Evolutionary conservation across 148 eudicot species (phyloP).

Genomic region (Arctostaphylos glauca): DNA sequence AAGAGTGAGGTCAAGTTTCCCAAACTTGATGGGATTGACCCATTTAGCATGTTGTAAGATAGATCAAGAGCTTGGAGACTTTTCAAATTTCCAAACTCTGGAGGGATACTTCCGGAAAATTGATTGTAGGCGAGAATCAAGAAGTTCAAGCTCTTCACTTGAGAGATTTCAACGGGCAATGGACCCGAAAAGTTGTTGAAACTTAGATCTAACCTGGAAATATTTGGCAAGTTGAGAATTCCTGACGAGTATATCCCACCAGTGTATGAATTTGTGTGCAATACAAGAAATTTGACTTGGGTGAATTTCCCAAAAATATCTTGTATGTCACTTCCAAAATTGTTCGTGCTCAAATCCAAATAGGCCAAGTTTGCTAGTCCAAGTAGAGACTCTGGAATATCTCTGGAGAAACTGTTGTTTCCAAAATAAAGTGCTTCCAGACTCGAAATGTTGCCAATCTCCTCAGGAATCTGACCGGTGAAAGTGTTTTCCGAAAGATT

Average conservation of each 20-base stretch:
- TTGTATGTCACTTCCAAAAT: slow-evolving; percentile 64
- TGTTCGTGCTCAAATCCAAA: slow-evolving; percentile 68
- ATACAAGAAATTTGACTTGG: slow-evolving; percentile 55
- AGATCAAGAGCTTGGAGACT: slow-evolving; percentile 81
- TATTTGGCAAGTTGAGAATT: slow-evolving; percentile 47
- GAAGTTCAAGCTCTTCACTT: slow-evolving; percentile 50
- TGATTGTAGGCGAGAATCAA: slow-evolving; percentile 62
- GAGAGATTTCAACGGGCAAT: slow-evolving; percentile 60
- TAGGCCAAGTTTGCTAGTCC: slow-evolving; percentile 48
- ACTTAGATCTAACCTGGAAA: slow-evolving; percentile 69
- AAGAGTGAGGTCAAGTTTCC: slow-evolving; percentile 75
- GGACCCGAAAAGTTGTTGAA: slow-evolving; percentile 70
- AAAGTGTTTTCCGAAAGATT: slow-evolving; percentile 62
- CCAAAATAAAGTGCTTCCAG: slow-evolving; percentile 61
- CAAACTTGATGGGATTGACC: slow-evolving; percentile 63
- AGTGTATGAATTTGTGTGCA: slow-evolving; percentile 59
- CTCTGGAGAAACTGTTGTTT: slow-evolving; percentile 56
- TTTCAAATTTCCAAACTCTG: slow-evolving; percentile 55
- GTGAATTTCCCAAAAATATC: slow-evolving; percentile 56
- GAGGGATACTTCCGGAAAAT: slow-evolving; percentile 65
- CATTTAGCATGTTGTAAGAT: slow-evolving; percentile 60
- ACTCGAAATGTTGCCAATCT: slow-evolving; percentile 56
- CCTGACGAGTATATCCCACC: slow-evolving; percentile 74
- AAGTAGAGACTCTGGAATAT: slow-evolving; percentile 62
- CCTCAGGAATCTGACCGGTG: slow-evolving; percentile 55